Evolutionary conservation across 495 filamentous ascomycete species (phyloP).

Genomic region (Bacidia rubella): DNA sequence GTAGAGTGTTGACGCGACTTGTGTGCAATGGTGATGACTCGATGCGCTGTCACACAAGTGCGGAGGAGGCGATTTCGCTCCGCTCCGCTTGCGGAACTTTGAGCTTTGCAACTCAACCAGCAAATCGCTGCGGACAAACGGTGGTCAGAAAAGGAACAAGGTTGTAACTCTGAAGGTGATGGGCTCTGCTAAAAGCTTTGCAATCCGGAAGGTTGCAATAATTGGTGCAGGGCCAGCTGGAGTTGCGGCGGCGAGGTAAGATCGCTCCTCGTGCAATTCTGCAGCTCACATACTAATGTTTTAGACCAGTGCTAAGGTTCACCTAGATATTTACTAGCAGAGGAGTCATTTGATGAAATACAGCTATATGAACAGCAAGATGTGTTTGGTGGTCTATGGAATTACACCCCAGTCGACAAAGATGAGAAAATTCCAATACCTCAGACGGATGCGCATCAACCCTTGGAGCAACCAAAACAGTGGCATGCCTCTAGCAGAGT

Average conservation of each 20-base stretch:
- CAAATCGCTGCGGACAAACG: no score
- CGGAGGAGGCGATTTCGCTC: no score
- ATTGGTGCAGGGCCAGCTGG: slow-evolving; percentile 62
- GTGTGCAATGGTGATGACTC: no score
- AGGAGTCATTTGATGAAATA: slow-evolving; percentile 55
- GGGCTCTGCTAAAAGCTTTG: not conserved
- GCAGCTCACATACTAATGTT: not conserved
- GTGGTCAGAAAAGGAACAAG: no score
- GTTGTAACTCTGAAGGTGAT: no score
- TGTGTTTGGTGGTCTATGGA: slow-evolving; percentile 71
- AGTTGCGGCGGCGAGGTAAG: slow-evolving; percentile 46
- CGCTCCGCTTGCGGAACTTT: not conserved
- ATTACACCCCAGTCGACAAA: slow-evolving; percentile 32
- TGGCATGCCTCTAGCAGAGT: no score
- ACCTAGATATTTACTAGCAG: slow-evolving; percentile 58
- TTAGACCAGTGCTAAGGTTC: not conserved
- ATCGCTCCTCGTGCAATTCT: not conserved
- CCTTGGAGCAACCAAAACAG: slow-evolving; percentile 33
- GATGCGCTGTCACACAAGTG: no score
- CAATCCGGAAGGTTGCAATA: slow-evolving; percentile 43
- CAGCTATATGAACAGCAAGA: slow-evolving; percentile 70
- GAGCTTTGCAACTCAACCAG: not conserved
- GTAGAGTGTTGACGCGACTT: no score
- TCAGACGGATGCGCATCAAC: slow-evolving; percentile 30
- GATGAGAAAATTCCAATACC: slow-evolving; percentile 19